Conservation (phyloP, 371 early-diverging fungal species). For the Zopfochytrium polystomum region DNA sequence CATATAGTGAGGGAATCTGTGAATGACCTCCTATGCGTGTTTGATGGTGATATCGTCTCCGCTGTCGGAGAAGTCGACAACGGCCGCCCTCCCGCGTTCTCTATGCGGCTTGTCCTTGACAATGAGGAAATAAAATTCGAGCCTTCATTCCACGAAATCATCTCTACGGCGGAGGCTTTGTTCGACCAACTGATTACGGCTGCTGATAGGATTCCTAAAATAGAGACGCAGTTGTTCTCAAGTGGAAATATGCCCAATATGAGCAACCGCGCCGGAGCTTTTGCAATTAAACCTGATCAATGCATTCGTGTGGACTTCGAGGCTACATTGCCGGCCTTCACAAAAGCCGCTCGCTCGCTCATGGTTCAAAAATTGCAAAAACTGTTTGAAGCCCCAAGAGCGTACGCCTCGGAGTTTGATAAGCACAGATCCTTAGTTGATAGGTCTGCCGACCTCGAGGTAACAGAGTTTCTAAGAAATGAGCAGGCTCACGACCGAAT, state of each 20-base stretch:
- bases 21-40: slow-evolving; percentile 41
- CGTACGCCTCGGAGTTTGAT: slow-evolving; percentile 42
- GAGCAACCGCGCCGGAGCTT: slow-evolving; percentile 28
- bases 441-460: slow-evolving; percentile 32
- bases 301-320: slow-evolving; percentile 47
- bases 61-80: slow-evolving; percentile 19
- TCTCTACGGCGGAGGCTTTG: slow-evolving; percentile 35
- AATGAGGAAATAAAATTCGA: slow-evolving; percentile 43
- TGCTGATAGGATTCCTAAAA: slow-evolving; percentile 48
- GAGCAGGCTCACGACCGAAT: slow-evolving; percentile 40
- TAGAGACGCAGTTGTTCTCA: slow-evolving; percentile 53
- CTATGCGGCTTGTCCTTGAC: slow-evolving; percentile 38
- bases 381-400: slow-evolving; percentile 35
- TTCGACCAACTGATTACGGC: slow-evolving; percentile 41
- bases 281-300: slow-evolving; percentile 43
- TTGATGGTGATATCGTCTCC: slow-evolving; percentile 29
- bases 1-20: slow-evolving; percentile 41
- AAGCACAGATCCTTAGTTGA: slow-evolving; percentile 39
- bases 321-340: slow-evolving; percentile 39
- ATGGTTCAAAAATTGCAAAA: slow-evolving; percentile 22
- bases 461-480: slow-evolving; percentile 39
- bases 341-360: slow-evolving; percentile 28
- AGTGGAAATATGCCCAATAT: slow-evolving; percentile 27
- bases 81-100: slow-evolving; percentile 35
- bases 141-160: slow-evolving; percentile 44